Percentiles rank a stretch among this genome's conserved stretches.
Evolutionary conservation across 2,329 filamentous ascomycete genomes (phyloP).

Genomic region (Clonostachys solani): DNA sequence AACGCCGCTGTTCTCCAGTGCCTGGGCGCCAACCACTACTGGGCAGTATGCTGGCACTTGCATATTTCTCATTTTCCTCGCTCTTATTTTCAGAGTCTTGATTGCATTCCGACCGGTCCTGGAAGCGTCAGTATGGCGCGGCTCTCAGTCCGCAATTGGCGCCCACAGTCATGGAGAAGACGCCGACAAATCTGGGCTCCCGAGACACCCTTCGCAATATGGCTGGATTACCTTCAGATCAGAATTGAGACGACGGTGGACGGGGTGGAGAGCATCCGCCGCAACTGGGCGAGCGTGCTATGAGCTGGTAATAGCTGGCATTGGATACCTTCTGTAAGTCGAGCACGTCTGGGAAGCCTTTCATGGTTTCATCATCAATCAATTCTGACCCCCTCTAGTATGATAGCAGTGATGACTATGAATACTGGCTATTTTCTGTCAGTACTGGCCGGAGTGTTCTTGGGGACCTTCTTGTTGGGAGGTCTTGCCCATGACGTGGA

Average conservation of each 20-base stretch:
- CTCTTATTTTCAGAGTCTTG: slow-evolving; percentile 59
- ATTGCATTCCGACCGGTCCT: slow-evolving; percentile 49
- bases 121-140: slow-evolving; percentile 1
- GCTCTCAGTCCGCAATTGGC: too few relatives aligned
- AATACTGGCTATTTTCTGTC: slow-evolving; percentile 75
- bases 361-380: background rate
- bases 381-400: slow-evolving; percentile 44
- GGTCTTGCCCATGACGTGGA: slow-evolving; percentile 1
- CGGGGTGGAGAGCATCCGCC: slow-evolving; percentile 7
- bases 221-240: too few relatives aligned
- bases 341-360: background rate
- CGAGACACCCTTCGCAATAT: too few relatives aligned
- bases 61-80: slow-evolving; percentile 76
- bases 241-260: slow-evolving; percentile 1
- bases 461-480: slow-evolving; percentile 71
- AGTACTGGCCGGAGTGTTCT: slow-evolving; percentile 64
- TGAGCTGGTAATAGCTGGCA: slow-evolving; percentile 50
- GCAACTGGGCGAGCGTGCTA: slow-evolving; percentile 8
- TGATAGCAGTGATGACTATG: slow-evolving; percentile 79
- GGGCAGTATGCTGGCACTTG: slow-evolving; percentile 77
- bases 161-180: too few relatives aligned
- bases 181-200: too few relatives aligned
- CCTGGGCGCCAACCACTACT: slow-evolving; percentile 63
- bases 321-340: slow-evolving; percentile 75
- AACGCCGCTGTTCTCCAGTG: slow-evolving; percentile 44